Evolutionary conservation across 164 flowering plant genomes (phyloP).

Genomic region (Nymphaea colorata): DNA sequence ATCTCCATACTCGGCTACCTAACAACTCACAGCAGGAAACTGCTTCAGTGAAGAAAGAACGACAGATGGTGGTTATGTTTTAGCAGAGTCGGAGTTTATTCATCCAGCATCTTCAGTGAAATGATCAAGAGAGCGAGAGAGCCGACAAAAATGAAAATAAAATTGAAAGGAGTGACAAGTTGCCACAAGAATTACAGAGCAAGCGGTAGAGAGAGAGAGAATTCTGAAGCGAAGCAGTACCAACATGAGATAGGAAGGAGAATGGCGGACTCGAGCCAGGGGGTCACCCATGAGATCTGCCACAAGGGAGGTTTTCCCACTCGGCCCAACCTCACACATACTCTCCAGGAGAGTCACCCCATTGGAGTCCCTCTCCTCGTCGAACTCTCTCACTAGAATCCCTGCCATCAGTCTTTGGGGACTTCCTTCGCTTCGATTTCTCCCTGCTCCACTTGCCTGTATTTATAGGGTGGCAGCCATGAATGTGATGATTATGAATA

Average conservation of each 20-base stretch:
- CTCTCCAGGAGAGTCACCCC: slow-evolving; percentile 54
- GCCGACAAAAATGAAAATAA: no score
- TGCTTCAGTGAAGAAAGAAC: background rate
- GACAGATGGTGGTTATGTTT: no score
- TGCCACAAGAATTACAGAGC: no score
- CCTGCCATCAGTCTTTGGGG: background rate
- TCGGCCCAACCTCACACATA: slow-evolving; percentile 40
- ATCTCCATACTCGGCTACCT: slow-evolving; percentile 56
- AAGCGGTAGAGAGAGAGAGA: no score
- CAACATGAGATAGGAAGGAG: slow-evolving; percentile 44
- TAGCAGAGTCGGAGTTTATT: no score
- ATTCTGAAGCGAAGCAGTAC: slow-evolving; percentile 13
- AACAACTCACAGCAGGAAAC: background rate
- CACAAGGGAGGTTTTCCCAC: slow-evolving; percentile 35
- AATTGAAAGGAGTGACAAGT: no score
- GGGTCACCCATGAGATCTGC: slow-evolving; percentile 78
- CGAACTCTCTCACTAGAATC: slow-evolving; percentile 53
- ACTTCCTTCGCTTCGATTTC: background rate
- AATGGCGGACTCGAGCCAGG: slow-evolving; percentile 39
- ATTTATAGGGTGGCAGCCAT: background rate
- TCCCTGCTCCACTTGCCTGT: background rate
- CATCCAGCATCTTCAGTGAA: no score
- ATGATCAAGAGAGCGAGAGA: no score
- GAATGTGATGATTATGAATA: background rate
- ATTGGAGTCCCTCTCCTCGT: slow-evolving; percentile 30